phyloP scores from a whole-genome alignment of 345 rosid species.

The Punica granatum region DNA sequence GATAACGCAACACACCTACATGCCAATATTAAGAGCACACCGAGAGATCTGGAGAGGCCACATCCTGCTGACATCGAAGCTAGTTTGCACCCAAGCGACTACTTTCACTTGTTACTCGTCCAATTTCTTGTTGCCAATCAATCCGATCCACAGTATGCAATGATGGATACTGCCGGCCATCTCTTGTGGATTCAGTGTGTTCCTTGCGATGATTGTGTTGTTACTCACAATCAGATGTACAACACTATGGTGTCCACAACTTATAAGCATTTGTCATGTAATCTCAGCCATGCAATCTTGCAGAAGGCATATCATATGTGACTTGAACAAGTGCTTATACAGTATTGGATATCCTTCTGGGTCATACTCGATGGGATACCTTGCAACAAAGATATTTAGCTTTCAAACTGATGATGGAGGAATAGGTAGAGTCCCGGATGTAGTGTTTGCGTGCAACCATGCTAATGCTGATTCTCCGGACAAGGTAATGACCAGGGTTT shows the following conservation, averaged over 20 bases:
- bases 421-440: background rate
- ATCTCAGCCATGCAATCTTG: background rate
- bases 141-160: background rate
- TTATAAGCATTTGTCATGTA: background rate
- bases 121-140: background rate
- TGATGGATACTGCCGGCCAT: slow-evolving; percentile 1
- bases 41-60: background rate
- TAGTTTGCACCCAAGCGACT: background rate
- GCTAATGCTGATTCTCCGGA: background rate
- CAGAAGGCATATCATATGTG: background rate
- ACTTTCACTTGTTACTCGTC: background rate
- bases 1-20: no score
- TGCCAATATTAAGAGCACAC: no score
- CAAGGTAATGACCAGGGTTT: slow-evolving; percentile 2
- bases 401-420: background rate
- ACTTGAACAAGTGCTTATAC: slow-evolving; percentile 1
- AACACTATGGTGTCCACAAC: background rate
- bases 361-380: background rate
- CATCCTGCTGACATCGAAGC: background rate
- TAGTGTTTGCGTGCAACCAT: background rate
- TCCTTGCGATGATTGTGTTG: background rate
- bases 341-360: background rate
- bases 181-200: slow-evolving; percentile 1
- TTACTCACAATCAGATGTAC: background rate
- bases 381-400: slow-evolving; percentile 5